Percentiles rank a stretch among this genome's conserved stretches.
These are phyloP conservation scores for Pythium monospermum DNA, from an alignment of 352 stramenopile genomes.

Conservation along the genomic window DNA sequence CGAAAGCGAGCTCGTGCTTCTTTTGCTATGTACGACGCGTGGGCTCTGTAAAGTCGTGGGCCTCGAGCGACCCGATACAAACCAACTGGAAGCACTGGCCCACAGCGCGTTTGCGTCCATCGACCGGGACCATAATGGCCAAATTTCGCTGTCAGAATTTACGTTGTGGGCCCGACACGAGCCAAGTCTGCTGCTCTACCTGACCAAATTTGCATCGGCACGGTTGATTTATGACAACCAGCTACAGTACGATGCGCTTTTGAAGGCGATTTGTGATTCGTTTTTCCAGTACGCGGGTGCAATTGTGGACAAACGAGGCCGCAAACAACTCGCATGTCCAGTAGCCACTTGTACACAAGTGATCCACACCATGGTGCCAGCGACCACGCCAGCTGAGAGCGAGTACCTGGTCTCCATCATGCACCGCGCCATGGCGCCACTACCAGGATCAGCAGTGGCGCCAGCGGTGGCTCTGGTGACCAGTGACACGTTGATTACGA, in stretches of 20 bases:
- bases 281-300: constrained; percentile 37
- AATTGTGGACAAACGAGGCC: constrained; percentile 4
- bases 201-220: constrained; percentile 55
- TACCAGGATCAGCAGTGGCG: not conserved
- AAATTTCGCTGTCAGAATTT: constrained; percentile 64
- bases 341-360: constrained; percentile 33
- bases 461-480: not conserved
- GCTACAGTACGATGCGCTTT: constrained; percentile 48
- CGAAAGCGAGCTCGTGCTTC: constrained; percentile 51
- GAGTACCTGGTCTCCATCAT: constrained; percentile 46
- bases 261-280: constrained; percentile 42
- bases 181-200: constrained; percentile 40
- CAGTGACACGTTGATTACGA: constrained; percentile 24
- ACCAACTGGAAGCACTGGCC: constrained; percentile 45
- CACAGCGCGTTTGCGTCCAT: constrained; percentile 48
- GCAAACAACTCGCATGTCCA: constrained; percentile 38
- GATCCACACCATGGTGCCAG: constrained; percentile 33
- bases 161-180: constrained; percentile 50
- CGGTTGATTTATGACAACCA: constrained; percentile 72
- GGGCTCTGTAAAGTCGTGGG: constrained; percentile 67
- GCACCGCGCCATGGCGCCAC: constrained; percentile 23
- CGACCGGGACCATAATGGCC: constrained; percentile 42
- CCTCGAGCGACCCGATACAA: constrained; percentile 43
- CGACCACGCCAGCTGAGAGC: constrained; percentile 27
- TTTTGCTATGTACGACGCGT: constrained; percentile 71